Base-by-base conservation (phyloP, 1,284 basidiomycete genomes). In the Boletus sp. region DNA sequence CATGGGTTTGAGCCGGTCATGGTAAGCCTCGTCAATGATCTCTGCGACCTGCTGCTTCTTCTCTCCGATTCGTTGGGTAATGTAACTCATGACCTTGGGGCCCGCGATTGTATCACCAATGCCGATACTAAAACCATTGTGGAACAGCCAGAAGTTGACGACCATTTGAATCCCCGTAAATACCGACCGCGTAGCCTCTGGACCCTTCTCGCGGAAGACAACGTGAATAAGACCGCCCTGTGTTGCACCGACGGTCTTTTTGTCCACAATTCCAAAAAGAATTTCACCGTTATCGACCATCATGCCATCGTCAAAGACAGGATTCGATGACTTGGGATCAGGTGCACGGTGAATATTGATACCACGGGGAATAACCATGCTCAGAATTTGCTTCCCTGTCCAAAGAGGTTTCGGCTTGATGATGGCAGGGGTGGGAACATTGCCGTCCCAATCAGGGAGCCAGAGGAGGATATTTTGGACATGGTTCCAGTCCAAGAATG, bases 31-130 rank as follows among this genome's bases (percentile, higher is more conserved):
- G 1, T 88, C 82, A 67, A 96, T 91, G 66, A 94, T 84, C 48
- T 81, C 73, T 21, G 80, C 75, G 25, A 97, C 95, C 37, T 88
- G 84, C 43, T 81, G 76, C 80, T 98, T 98, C 65, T 91, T 91
- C 62, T 89, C 83, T 13, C 86, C 83, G 65, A 99, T 97, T 57
- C 89, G 90, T 61, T 90, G 79, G 11, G 91, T 94, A 75, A 99
- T 98, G 70, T 83, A 86, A 38, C 78, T 83, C 96, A 94, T 97
- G 37, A 95, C 97, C 28, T 81, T 85, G 65, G 85, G 84, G 73
- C 98, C 97, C 19, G 97, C 95, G 56, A 99, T 97, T 1, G 97
- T 99, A 77, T 99, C 97, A 49, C 97, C 97, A 66, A 99, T 99
- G 65, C 97, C 97, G 66, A 99, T 98, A 71, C 93, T 96, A 84